Evolutionary conservation across 192 early-diverging fungal genomes (phyloP).

Genomic region (Backusella macrospora): DNA sequence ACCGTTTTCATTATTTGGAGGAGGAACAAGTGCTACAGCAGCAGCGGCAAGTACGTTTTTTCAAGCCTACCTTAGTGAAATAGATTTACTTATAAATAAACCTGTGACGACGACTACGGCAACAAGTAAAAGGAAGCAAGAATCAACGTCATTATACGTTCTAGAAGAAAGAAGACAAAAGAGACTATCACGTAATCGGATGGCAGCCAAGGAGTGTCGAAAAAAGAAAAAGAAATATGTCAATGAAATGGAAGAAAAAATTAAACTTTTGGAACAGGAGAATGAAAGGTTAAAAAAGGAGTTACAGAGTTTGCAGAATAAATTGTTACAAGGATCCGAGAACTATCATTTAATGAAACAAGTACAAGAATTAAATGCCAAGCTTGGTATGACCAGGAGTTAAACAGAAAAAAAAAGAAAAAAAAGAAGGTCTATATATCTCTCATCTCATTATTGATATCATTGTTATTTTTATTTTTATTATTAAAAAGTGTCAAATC

Average conservation of each 20-base stretch:
- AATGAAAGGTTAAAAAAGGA: conserved; percentile 65
- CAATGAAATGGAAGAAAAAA: conserved; percentile 66
- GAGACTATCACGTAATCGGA: conserved; percentile 72
- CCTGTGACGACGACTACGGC: no score
- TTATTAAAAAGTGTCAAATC: no score
- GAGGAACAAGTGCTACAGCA: not conserved
- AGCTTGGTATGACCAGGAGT: conserved; percentile 44
- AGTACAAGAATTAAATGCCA: conserved; percentile 71
- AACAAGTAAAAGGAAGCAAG: no score
- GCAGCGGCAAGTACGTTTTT: no score
- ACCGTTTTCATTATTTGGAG: not conserved
- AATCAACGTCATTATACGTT: not conserved
- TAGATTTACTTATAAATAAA: no score
- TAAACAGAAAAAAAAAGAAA: not conserved
- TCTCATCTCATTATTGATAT: not conserved
- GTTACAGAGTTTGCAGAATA: conserved; percentile 68
- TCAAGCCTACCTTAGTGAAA: no score
- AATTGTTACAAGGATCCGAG: conserved; percentile 61
- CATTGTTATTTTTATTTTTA: not conserved
- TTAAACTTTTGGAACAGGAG: conserved; percentile 63
- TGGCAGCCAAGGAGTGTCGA: conserved; percentile 83
- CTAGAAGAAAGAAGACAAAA: conserved; percentile 6
- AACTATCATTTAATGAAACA: conserved; percentile 64
- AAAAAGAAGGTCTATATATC: no score
- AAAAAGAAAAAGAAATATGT: conserved; percentile 82